Evolutionary conservation across 2,329 filamentous ascomycete species (phyloP).

Genomic region (Diaporthe caulivora): DNA sequence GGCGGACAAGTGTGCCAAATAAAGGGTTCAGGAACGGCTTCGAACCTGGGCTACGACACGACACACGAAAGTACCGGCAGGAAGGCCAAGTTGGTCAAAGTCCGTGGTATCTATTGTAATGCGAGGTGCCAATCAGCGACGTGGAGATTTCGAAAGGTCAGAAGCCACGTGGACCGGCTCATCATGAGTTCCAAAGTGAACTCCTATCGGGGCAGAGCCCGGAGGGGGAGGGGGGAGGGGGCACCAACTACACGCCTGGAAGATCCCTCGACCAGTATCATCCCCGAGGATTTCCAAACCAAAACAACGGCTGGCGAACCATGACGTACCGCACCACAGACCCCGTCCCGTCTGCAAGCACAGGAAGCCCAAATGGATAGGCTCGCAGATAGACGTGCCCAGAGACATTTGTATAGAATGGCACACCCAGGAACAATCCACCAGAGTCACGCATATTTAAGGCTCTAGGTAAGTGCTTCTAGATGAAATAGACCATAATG

Average conservation of each 20-base stretch:
- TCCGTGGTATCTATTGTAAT: neutral
- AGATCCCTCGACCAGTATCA: neutral
- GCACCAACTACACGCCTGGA: too few relatives aligned
- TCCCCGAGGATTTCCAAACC: neutral
- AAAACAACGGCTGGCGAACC: neutral
- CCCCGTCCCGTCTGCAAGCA: neutral
- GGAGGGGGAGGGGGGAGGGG: too few relatives aligned
- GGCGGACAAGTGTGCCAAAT: too few relatives aligned
- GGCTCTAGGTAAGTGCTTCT: conserved; percentile 8
- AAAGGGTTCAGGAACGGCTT: neutral
- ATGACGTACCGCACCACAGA: neutral
- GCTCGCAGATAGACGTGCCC: neutral
- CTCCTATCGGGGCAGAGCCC: too few relatives aligned
- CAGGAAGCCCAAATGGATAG: neutral
- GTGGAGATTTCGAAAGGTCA: neutral
- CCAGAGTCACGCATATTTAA: too few relatives aligned
- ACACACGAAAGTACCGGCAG: too few relatives aligned
- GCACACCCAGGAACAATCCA: neutral
- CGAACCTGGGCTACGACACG: neutral
- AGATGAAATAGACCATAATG: conserved; percentile 5
- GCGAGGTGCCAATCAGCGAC: neutral
- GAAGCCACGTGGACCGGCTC: neutral
- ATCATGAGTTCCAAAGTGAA: too few relatives aligned
- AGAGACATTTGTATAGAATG: neutral
- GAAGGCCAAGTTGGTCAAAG: neutral